Evolutionary conservation across 2,329 filamentous ascomycete species (phyloP).

Genomic region (Colletotrichum musicola): DNA sequence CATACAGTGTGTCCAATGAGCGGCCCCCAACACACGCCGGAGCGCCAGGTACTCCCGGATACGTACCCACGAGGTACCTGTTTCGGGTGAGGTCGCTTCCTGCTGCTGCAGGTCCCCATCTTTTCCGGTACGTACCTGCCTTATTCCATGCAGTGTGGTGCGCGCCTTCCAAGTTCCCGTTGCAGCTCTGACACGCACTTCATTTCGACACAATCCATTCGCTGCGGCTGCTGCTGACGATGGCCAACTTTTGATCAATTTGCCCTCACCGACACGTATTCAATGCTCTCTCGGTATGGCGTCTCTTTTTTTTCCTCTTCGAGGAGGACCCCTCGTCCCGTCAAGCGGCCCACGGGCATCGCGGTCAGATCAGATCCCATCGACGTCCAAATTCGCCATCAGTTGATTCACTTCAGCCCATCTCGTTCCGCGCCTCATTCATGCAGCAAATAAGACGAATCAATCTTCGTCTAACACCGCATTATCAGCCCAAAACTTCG

Average conservation of each 20-base stretch:
- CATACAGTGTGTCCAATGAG: background rate
- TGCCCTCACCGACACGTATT: background rate
- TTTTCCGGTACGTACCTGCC: slow-evolving; percentile 14
- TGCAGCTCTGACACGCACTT: slow-evolving; percentile 24
- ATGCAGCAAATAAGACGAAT: slow-evolving; percentile 30
- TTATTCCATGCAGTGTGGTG: background rate
- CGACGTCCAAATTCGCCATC: background rate
- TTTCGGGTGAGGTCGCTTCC: slow-evolving; percentile 7
- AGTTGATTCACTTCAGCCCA: slow-evolving; percentile 4
- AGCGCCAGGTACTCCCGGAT: no score
- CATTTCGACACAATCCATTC: slow-evolving; percentile 16
- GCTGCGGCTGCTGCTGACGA: background rate
- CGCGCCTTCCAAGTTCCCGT: slow-evolving; percentile 33
- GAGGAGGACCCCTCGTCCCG: background rate
- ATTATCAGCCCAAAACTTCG: slow-evolving; percentile 25
- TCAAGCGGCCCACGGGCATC: background rate
- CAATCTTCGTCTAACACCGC: background rate
- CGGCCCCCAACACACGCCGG: background rate
- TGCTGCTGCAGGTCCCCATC: slow-evolving; percentile 13
- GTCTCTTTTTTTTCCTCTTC: background rate
- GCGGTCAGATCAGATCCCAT: no score
- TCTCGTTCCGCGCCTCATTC: slow-evolving; percentile 11
- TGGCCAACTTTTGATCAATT: background rate
- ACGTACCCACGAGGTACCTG: background rate
- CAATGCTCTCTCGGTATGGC: background rate